A percentile compares a stretch with the other conserved stretches of the same genome.
These are phyloP conservation scores for Nothophytophthora sp. DNA, from an alignment of 352 stramenopile genomes.

Conservation along the genomic window DNA sequence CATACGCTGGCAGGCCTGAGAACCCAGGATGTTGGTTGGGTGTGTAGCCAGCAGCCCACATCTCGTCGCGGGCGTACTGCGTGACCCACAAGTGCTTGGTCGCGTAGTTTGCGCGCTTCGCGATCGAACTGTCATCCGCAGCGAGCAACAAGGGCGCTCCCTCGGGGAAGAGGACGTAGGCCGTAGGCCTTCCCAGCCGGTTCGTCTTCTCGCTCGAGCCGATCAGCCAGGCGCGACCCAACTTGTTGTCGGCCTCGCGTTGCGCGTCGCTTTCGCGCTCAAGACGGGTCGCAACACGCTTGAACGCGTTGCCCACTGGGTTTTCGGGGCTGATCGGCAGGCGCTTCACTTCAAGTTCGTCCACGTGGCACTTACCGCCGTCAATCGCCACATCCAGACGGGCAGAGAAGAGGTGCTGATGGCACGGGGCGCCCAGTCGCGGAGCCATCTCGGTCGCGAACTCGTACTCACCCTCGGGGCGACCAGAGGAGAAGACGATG, in stretches of 20 bases:
- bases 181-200: slow-evolving; percentile 47
- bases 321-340: slow-evolving; percentile 36
- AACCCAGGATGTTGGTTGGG: slow-evolving; percentile 51
- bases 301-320: slow-evolving; percentile 61
- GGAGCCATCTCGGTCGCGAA: slow-evolving; percentile 47
- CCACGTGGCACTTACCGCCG: slow-evolving; percentile 40
- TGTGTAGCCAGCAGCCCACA: slow-evolving; percentile 69
- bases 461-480: slow-evolving; percentile 44
- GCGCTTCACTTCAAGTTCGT: slow-evolving; percentile 55
- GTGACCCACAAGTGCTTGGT: slow-evolving; percentile 77
- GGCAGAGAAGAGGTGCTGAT: slow-evolving; percentile 82
- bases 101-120: slow-evolving; percentile 52
- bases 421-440: slow-evolving; percentile 58
- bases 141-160: slow-evolving; percentile 50
- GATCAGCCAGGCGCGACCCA: slow-evolving; percentile 60
- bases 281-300: slow-evolving; percentile 41
- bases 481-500: slow-evolving; percentile 75
- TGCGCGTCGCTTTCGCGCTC: slow-evolving; percentile 45
- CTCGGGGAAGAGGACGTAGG: slow-evolving; percentile 56
- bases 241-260: slow-evolving; percentile 39
- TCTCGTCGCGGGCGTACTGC: slow-evolving; percentile 48
- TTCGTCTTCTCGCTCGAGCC: slow-evolving; percentile 56
- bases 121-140: slow-evolving; percentile 40
- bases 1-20: slow-evolving; percentile 55
- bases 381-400: slow-evolving; percentile 77